Conservation (phyloP, 768 basidiomycete species). For the Pisolithus tinctorius region DNA sequence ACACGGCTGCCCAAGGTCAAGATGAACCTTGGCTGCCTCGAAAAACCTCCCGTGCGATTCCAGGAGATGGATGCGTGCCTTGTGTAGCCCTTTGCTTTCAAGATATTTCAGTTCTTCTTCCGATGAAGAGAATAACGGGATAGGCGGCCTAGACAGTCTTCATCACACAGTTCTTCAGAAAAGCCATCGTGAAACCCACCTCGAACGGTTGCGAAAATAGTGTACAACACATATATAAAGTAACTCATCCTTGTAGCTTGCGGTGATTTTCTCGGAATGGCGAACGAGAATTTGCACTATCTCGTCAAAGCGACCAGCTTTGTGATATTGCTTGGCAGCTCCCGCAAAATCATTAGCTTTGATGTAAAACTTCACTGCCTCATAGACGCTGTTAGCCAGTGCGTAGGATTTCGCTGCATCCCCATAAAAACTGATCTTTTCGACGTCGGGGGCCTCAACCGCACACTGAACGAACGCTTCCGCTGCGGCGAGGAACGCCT, state of each 20-base stretch:
- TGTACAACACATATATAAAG: not conserved
- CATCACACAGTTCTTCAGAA: not conserved
- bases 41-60: constrained; percentile 32
- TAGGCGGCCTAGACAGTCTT: constrained; percentile 35
- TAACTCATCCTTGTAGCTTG: not conserved
- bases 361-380: constrained; percentile 41
- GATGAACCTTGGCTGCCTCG: constrained; percentile 49
- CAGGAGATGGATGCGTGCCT: constrained; percentile 42
- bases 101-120: constrained; percentile 53
- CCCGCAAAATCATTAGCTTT: constrained; percentile 35
- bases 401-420: constrained; percentile 45
- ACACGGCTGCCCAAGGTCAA: constrained; percentile 37
- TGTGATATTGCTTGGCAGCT: constrained; percentile 41
- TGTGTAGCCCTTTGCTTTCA: constrained; percentile 45
- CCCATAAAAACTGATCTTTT: constrained; percentile 30
- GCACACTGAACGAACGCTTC: constrained; percentile 43
- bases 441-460: constrained; percentile 20
- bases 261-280: not conserved
- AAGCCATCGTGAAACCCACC: not conserved
- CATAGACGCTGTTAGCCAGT: constrained; percentile 28
- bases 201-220: not conserved
- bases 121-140: constrained; percentile 39
- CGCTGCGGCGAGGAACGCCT: constrained; percentile 41
- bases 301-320: constrained; percentile 45
- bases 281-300: constrained; percentile 34